Base-by-base conservation (phyloP, 805 yeast genomes). In the Candida gorgasii region DNA sequence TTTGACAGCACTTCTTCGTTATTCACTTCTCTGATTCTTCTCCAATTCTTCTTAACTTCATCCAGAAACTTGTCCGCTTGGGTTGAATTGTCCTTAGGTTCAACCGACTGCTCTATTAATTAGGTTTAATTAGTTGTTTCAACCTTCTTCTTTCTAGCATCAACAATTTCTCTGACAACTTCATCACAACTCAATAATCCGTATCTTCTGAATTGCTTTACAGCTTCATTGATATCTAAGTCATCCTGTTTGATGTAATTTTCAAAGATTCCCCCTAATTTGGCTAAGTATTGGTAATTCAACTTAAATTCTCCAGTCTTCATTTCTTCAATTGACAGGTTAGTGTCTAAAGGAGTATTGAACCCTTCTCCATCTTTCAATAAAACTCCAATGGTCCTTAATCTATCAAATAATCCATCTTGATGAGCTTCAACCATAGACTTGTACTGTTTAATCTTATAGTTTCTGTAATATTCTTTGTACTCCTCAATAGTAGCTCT, bases 301-400 rank as follows among this genome's bases (percentile, higher is more conserved):
- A 84, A 62, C 28, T 68, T 65, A 54, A 84, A 79, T 12, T 44
- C 50, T 27, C 38, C 63, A 36, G 60, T 49, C 12, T 24, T 24
- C 28, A 54, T 40, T 30, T 54, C 51, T 16, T 51, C 32, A 28
- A 51, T 39, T 8, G 42, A 40, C 48, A 72, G 61, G 47, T 75
- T 67, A 23, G 65, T 56, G 35, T 59, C 69, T 39, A 71, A 55
- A 32, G 78, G 85, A 16, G 87, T 80, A 53, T 77, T 75, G 65
- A 72, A 92, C 20, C 98, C 98, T 69, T 92, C 98, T 42, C 92
- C 96, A 8, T 67, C 64, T n/a, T 76, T 76, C 48, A 92, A 76
- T 11, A 61, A 61, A 18, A 82, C 67, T 24, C 93, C 93, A 46
- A 83, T 76, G 48, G 72, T 72, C 48, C 62, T 66, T 50, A 89